Evolutionary conservation across 2,329 filamentous ascomycete genomes (phyloP).

Genomic region (Aschersonia sp.): DNA sequence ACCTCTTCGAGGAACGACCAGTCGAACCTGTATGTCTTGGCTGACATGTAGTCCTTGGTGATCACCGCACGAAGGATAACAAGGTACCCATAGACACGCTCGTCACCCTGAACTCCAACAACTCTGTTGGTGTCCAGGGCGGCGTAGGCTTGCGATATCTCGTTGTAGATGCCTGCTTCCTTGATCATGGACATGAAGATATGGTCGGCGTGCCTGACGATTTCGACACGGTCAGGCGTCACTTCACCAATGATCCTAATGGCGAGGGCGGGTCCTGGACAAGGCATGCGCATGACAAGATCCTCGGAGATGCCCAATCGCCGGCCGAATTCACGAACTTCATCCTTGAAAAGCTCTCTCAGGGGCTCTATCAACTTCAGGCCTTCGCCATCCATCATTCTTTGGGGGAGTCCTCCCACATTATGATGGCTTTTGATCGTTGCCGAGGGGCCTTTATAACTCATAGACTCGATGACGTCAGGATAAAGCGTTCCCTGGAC

Average conservation of each 20-base stretch:
- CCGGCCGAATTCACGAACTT: slow-evolving; percentile 29
- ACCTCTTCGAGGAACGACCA: slow-evolving; percentile 46
- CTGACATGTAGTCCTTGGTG: slow-evolving; percentile 36
- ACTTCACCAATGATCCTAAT: slow-evolving; percentile 77
- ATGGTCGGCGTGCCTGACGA: slow-evolving; percentile 61
- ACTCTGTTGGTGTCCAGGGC: slow-evolving; percentile 10
- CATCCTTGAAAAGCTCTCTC: slow-evolving; percentile 39
- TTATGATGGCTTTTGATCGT: slow-evolving; percentile 28
- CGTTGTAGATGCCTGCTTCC: slow-evolving; percentile 55
- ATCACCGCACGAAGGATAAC: slow-evolving; percentile 7
- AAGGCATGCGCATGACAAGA: slow-evolving; percentile 15
- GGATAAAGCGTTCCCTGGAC: slow-evolving; percentile 71
- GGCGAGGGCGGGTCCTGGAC: slow-evolving; percentile 33
- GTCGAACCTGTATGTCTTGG: slow-evolving; percentile 53
- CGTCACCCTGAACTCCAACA: slow-evolving; percentile 11
- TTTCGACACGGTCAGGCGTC: slow-evolving; percentile 63
- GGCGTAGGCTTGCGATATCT: slow-evolving; percentile 24
- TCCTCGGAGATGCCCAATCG: slow-evolving; percentile 17
- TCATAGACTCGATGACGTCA: background rate
- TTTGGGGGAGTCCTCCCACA: slow-evolving; percentile 51
- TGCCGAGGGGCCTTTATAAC: background rate
- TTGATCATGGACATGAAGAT: slow-evolving; percentile 70
- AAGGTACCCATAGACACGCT: slow-evolving; percentile 18
- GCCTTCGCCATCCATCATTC: slow-evolving; percentile 29
- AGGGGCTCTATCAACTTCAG: slow-evolving; percentile 50